Base-by-base conservation (phyloP, 192 early-diverging fungal species). In the Entomortierella lignicola region DNA sequence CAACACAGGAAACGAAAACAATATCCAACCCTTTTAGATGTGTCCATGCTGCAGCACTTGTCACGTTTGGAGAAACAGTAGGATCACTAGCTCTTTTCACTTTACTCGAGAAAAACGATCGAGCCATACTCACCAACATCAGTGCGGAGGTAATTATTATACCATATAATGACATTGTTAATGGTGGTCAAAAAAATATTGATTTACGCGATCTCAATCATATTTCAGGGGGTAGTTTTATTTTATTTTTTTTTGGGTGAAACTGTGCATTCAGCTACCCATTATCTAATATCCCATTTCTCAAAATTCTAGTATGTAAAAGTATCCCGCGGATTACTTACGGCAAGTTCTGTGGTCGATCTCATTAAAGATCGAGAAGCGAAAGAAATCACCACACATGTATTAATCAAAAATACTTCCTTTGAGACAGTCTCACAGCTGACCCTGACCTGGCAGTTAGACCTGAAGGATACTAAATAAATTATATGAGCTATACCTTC, bases 1-100 rank as follows among this genome's bases (percentile, higher is more conserved):
- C 10, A 37, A 37, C 23, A 23, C 74, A 88, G 87, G 85, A 89
- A 67, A 79, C 81, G 62, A 85, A 73, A 54, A 53, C 54, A 29
- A 80, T 77, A 31, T 84, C 79, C 7, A 85, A 89, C 43, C 80
- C 85, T 31, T 86, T 83, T 47, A 72, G 84, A 41, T 77, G 85
- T 39, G 84, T 89, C 34, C 85, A 87, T 48, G 82, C 85, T 23
- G 77, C 77, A 2, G 85, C 87, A 11, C 66, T 89, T 18, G 71
- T 80, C 42, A 87, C 85, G 18, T 85, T 89, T 77, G 85, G 82
- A 2, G 87, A 89, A 58, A 89, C 85, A 21, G 71, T 87, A 4
- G 84, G 85, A 25, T 80, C 72, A 37, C 71, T 89, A 21, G 85
- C 87, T 2, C 63, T 85, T 8, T 54, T 87, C 8, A 82, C 75